Conservation (phyloP, 371 early-diverging fungal genomes). For the Racocetra persica region DNA sequence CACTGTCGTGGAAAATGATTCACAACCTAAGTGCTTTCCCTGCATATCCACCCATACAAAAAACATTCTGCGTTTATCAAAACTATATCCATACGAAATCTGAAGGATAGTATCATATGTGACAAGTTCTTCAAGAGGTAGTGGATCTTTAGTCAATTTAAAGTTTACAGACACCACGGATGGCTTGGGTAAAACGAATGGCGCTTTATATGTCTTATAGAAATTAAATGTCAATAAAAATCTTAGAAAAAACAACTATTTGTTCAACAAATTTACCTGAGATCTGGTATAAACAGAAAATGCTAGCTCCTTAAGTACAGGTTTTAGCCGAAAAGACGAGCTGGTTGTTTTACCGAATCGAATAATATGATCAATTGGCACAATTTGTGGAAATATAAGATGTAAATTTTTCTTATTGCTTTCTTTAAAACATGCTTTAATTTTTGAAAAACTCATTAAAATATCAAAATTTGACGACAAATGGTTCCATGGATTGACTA, state of each 20-base stretch:
- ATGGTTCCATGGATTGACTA: constrained; percentile 63
- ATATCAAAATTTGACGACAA: constrained; percentile 61
- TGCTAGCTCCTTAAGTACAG: constrained; percentile 67
- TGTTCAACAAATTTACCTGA: constrained; percentile 43
- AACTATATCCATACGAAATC: constrained; percentile 64
- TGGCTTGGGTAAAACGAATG: constrained; percentile 33
- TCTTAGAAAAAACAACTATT: not conserved
- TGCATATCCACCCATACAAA: constrained; percentile 52
- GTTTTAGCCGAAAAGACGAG: constrained; percentile 63
- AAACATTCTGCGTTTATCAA: constrained; percentile 64
- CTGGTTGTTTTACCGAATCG: constrained; percentile 50
- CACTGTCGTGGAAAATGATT: not conserved
- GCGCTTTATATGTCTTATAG: constrained; percentile 4
- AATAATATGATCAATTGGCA: constrained; percentile 68
- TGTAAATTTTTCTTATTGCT: constrained; percentile 50
- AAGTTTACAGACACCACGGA: constrained; percentile 17
- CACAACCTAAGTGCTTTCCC: not conserved
- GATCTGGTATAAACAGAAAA: constrained; percentile 69
- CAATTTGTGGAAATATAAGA: constrained; percentile 60
- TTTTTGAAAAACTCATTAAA: constrained; percentile 61
- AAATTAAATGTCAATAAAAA: not conserved
- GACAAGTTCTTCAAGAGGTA: constrained; percentile 34
- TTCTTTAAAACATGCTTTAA: constrained; percentile 53
- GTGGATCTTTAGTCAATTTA: not conserved
- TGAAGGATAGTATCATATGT: constrained; percentile 55